These are phyloP conservation scores for Escallonia herrerae DNA, from an alignment of 129 eudicot species.

Conservation along the genomic window DNA sequence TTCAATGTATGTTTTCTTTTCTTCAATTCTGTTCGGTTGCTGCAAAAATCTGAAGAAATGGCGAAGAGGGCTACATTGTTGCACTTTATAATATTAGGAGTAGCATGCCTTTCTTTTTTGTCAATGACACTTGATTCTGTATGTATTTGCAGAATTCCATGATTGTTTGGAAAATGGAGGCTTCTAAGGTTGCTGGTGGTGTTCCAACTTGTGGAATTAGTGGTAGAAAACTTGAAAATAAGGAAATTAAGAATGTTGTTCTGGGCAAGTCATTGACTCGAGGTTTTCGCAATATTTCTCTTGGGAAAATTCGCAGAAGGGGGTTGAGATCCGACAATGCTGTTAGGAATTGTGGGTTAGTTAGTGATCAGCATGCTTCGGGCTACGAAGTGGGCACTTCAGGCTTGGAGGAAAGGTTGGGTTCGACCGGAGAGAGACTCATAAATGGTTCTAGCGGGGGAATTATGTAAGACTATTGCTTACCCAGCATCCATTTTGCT, in stretches of 20 bases:
- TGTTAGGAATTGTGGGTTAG: constrained; percentile 41
- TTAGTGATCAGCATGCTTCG: constrained; percentile 35
- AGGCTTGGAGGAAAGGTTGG: constrained; percentile 23
- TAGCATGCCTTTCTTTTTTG: too few relatives aligned
- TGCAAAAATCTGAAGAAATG: too few relatives aligned
- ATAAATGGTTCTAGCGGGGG: constrained; percentile 29
- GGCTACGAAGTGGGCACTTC: constrained; percentile 33
- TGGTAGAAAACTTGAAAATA: constrained; percentile 26
- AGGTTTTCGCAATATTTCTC: constrained; percentile 3
- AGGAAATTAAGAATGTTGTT: constrained; percentile 20
- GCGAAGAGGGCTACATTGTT: too few relatives aligned
- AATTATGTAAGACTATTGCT: constrained; percentile 24
- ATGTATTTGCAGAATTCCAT: background rate
- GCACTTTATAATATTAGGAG: too few relatives aligned
- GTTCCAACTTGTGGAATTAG: constrained; percentile 32
- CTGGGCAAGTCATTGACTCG: constrained; percentile 9
- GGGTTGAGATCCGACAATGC: constrained; percentile 26
- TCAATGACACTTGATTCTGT: too few relatives aligned
- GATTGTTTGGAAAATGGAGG: constrained; percentile 28
- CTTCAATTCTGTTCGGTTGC: too few relatives aligned
- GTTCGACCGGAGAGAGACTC: constrained; percentile 32
- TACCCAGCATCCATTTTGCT: background rate
- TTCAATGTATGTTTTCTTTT: too few relatives aligned
- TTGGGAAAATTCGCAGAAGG: constrained; percentile 24
- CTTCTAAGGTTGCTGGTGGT: constrained; percentile 27